phyloP scores from a whole-genome alignment of 768 basidiomycete genomes.

The Lentinus tigrinus region DNA sequence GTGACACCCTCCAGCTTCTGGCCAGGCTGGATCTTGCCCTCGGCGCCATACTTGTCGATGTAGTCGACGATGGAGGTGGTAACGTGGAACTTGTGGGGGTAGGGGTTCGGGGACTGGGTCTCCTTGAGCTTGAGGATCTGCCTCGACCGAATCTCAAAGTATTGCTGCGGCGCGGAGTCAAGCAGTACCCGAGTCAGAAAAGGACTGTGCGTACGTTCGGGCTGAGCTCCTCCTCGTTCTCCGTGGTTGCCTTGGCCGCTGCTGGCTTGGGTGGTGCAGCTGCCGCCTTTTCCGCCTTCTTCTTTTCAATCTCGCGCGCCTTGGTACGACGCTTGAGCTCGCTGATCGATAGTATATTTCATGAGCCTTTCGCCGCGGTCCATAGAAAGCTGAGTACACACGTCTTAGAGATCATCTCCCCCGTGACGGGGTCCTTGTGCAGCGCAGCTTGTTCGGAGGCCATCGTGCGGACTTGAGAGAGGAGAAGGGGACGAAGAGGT shows the following conservation, averaged over 20 bases:
- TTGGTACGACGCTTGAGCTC: conserved; percentile 94
- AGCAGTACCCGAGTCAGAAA: background rate
- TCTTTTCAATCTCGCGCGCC: conserved; percentile 67
- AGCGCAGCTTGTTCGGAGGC: conserved; percentile 35
- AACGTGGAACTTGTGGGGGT: conserved; percentile 99
- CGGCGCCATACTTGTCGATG: conserved; percentile 68
- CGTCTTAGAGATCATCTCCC: conserved; percentile 97
- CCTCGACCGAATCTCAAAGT: conserved; percentile 89
- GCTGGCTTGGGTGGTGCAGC: conserved; percentile 44
- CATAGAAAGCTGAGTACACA: too few relatives aligned
- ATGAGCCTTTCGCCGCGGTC: conserved; percentile 17
- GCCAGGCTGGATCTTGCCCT: conserved; percentile 69
- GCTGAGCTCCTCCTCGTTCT: conserved; percentile 80
- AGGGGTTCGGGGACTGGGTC: conserved; percentile 87
- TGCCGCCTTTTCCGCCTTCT: conserved; percentile 74
- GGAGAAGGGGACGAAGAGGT: conserved; percentile 2
- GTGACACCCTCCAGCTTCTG: conserved; percentile 55
- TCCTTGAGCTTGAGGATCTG: conserved; percentile 84
- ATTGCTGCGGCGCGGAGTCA: conserved; percentile 63
- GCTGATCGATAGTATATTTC: conserved; percentile 44
- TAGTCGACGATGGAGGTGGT: conserved; percentile 70
- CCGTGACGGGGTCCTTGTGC: conserved; percentile 84
- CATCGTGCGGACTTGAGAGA: conserved; percentile 31
- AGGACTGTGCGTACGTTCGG: conserved; percentile 69
- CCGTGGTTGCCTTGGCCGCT: conserved; percentile 35